Evolutionary conservation across 192 early-diverging fungal species (phyloP).

Genomic region (Kappamyces sp.): DNA sequence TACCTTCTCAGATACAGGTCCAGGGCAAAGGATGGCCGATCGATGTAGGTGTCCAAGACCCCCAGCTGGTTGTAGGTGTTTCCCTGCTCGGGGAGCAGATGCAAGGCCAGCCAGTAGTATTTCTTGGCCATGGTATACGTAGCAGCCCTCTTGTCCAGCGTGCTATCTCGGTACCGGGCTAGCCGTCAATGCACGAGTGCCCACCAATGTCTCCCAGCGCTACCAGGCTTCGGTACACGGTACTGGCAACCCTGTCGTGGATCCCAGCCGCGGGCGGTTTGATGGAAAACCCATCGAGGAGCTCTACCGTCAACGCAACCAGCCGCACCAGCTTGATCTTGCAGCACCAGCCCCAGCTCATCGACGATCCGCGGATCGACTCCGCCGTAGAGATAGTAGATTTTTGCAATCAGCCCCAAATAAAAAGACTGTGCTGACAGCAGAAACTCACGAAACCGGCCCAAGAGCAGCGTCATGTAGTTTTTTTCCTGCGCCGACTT

Average conservation of each 20-base stretch:
- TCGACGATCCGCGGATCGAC: conserved; percentile 9
- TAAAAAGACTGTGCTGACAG: conserved; percentile 25
- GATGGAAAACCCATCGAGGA: background rate
- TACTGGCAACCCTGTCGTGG: conserved; percentile 5
- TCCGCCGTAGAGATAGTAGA: conserved; percentile 14
- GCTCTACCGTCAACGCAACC: background rate
- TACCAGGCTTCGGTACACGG: conserved; percentile 45
- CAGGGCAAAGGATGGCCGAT: conserved; percentile 23
- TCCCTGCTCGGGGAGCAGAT: conserved; percentile 52
- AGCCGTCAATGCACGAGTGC: conserved; percentile 13
- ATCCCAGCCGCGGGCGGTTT: background rate
- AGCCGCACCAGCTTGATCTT: conserved; percentile 12
- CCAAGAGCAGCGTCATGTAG: conserved; percentile 18
- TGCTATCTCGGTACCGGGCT: conserved; percentile 60
- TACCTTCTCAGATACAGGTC: conserved; percentile 32
- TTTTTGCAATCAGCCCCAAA: conserved; percentile 18
- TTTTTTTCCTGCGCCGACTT: too few relatives aligned
- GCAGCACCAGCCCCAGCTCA: conserved; percentile 8
- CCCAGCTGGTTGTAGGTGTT: conserved; percentile 77
- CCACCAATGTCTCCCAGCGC: conserved; percentile 64
- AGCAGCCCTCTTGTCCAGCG: conserved; percentile 46
- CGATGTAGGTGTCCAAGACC: conserved; percentile 54
- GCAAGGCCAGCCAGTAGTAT: conserved; percentile 61
- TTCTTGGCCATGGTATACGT: conserved; percentile 51
- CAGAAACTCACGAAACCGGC: conserved; percentile 22